Conservation (phyloP, 257 asterid genomes). For the Solanum megistacrolobum region DNA sequence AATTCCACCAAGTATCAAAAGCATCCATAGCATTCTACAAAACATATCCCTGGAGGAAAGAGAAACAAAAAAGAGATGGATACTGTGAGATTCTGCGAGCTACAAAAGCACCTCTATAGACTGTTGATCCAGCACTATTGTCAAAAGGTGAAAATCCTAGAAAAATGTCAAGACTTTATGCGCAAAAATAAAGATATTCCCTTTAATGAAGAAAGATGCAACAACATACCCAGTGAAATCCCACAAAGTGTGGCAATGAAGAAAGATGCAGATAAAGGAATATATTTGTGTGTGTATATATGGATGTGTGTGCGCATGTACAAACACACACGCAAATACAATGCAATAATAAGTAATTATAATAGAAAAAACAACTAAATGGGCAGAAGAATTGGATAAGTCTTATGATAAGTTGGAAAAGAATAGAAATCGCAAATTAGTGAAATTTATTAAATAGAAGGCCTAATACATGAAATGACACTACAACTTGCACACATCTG, state of each 20-base stretch:
- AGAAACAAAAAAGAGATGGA: neutral
- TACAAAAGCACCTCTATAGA: neutral
- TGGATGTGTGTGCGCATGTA: neutral
- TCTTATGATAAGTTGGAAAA: neutral
- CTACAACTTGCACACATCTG: neutral
- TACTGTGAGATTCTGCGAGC: neutral
- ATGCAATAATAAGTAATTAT: neutral
- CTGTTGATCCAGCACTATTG: neutral
- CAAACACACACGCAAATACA: neutral
- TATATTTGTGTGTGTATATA: neutral
- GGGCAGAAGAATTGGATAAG: neutral
- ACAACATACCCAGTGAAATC: neutral
- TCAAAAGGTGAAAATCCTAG: neutral
- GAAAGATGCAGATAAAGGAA: neutral
- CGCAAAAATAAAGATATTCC: neutral
- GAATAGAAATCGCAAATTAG: neutral
- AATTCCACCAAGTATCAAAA: neutral
- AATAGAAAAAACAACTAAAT: neutral
- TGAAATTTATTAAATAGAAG: neutral
- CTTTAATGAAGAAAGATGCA: neutral
- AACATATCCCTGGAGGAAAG: neutral
- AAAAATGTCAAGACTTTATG: neutral
- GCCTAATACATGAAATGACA: neutral
- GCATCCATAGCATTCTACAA: neutral
- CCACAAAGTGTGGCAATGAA: neutral